Evolutionary conservation across 106 monocot genomes (phyloP).

Genomic region (Dioscorea alata): DNA sequence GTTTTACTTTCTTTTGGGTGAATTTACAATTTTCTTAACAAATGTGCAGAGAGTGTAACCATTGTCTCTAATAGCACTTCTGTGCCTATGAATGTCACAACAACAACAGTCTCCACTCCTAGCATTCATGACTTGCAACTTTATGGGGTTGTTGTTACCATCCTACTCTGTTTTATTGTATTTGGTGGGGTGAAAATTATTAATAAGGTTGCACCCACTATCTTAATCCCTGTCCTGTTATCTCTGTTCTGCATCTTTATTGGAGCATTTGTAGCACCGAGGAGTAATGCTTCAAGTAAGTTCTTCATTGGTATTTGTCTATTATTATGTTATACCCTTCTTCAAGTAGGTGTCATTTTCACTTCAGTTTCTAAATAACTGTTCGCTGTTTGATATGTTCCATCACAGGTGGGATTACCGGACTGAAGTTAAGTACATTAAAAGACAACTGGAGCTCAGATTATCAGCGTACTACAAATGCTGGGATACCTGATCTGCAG

Average conservation of each 20-base stretch:
- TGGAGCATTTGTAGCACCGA: conserved; percentile 74
- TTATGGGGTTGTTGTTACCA: conserved; percentile 85
- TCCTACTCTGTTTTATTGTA: conserved; percentile 91
- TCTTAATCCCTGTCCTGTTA: conserved; percentile 81
- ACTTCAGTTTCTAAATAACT: too few species aligned
- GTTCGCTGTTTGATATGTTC: neutral
- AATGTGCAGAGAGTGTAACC: conserved; percentile 64
- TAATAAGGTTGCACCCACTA: conserved; percentile 91
- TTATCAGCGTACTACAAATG: conserved; percentile 86
- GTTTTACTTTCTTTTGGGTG: neutral
- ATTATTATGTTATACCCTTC: neutral
- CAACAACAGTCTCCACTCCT: conserved; percentile 55
- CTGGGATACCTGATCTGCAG: conserved; percentile 71
- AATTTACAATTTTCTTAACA: neutral
- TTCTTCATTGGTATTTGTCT: conserved; percentile 1
- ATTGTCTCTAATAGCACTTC: conserved; percentile 55
- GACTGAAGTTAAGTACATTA: conserved; percentile 63
- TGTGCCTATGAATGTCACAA: conserved; percentile 23
- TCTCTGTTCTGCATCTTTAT: conserved; percentile 94
- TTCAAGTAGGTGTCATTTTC: too few species aligned
- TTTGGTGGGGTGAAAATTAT: conserved; percentile 99
- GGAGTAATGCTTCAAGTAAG: conserved; percentile 76
- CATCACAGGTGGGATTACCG: conserved; percentile 73
- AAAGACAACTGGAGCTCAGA: conserved; percentile 85
- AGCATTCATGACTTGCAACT: conserved; percentile 88